A percentile compares a stretch with the other conserved stretches of the same genome.
Conservation (phyloP, 2,329 filamentous ascomycete species). For the Phialocephala sp. region DNA sequence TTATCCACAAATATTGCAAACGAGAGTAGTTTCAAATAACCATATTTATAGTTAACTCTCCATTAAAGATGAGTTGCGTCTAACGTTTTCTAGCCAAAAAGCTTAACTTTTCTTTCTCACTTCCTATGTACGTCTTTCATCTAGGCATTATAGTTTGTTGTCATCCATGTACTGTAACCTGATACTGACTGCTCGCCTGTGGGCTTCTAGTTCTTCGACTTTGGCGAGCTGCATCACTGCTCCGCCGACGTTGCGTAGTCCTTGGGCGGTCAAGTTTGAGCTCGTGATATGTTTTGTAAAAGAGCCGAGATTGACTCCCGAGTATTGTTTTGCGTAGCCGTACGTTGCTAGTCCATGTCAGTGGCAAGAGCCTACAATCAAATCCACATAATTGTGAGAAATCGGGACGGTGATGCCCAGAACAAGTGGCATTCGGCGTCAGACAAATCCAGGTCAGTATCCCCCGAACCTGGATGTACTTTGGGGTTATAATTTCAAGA, state of each 20-base stretch:
- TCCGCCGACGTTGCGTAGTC: conserved; percentile 80
- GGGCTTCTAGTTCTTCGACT: conserved; percentile 93
- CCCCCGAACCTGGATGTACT: too few relatives aligned
- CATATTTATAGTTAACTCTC: too few relatives aligned
- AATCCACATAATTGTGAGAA: conserved; percentile 4
- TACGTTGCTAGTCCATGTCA: conserved; percentile 74
- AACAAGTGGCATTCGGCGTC: too few relatives aligned
- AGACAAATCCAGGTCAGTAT: too few relatives aligned
- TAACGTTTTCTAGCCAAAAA: background rate
- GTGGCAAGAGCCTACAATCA: background rate
- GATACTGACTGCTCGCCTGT: conserved; percentile 76
- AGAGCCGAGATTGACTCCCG: conserved; percentile 92
- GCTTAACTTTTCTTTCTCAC: background rate
- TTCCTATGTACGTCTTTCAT: background rate
- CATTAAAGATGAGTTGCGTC: too few relatives aligned
- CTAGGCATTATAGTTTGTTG: conserved; percentile 32
- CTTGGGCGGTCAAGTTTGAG: conserved; percentile 85
- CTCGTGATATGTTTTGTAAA: conserved; percentile 99
- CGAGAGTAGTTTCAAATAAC: too few relatives aligned
- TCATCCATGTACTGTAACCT: conserved; percentile 56
- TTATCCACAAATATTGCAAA: too few relatives aligned
- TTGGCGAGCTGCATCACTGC: conserved; percentile 95
- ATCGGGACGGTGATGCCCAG: background rate
- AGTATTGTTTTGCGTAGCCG: conserved; percentile 98
- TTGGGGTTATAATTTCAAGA: too few relatives aligned